Evolutionary conservation across 176 grass and related monocot species (phyloP), one percentile per base, ranked within the genome.

Genomic region (Oryza meyeriana): DNA sequence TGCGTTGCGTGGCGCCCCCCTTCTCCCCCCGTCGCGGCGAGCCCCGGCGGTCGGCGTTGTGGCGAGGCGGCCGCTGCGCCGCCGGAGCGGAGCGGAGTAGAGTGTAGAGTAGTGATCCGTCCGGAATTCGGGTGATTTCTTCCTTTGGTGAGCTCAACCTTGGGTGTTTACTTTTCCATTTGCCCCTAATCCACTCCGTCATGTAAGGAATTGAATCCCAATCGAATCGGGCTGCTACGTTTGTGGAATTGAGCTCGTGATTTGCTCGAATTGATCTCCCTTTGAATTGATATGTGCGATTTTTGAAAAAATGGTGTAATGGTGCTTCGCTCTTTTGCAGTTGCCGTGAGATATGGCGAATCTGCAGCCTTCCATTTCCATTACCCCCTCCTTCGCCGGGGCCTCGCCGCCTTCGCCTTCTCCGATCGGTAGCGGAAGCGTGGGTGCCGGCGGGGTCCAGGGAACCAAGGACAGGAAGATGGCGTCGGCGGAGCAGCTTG

Each of bases 401-500:
- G 79, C 76, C 36, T 90, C 82, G n/a, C 78, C 88, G 59, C 77
- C 86, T 18, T 85, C 87, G 26, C 81, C 83, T 10, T 94, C 87
- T 6, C 78, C 87, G 17, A 55, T 81, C 34, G 55, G 47, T 11
- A 74, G 76, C 30, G 81, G 69, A 2, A 83, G 77, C 33, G 16
- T 57, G 35, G 55, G 36, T 8, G 38, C 72, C 6, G 66, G 58
- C 4, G 12, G n/a, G 35, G 83, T 36, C 6, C 80, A 81, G 61
- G 63, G 22, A 3, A 6, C 85, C 36, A 94, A 89, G 81, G 95
- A 94, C 35, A 94, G 88, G 79, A 99, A 85, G 85, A 90, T 96
- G 87, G 93, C 87, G 14, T 92, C 91, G n/a, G 91, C 89, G 7
- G 97, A 95, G 79, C 97, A 99, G 79, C 91, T 94, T 48, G 97